These are phyloP conservation scores for Wallemia hederae DNA, from an alignment of 1,284 basidiomycete genomes.

Conservation along the genomic window DNA sequence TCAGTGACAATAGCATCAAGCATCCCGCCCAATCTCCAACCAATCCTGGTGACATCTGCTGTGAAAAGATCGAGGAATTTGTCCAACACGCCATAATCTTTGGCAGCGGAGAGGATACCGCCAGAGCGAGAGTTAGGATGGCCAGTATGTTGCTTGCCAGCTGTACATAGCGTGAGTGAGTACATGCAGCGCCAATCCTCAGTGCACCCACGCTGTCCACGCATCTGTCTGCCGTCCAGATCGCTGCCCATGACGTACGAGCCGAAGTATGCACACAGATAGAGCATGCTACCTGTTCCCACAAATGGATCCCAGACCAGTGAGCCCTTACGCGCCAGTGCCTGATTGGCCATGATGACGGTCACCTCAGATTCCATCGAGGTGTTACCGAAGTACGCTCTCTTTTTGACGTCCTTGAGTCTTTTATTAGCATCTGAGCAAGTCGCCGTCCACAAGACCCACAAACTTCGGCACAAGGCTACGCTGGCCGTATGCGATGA, in stretches of 20 bases:
- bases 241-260: constrained; percentile 70
- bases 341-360: constrained; percentile 82
- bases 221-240: constrained; percentile 88
- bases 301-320: constrained; percentile 87
- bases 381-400: constrained; percentile 78
- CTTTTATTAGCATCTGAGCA: too few relatives aligned
- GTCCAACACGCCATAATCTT: constrained; percentile 49
- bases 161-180: neutral
- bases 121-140: constrained; percentile 14
- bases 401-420: constrained; percentile 42
- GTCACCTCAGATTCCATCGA: constrained; percentile 94
- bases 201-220: constrained; percentile 38
- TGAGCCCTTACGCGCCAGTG: constrained; percentile 52
- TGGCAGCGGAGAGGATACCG: constrained; percentile 49
- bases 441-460: too few relatives aligned
- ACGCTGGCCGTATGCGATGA: constrained; percentile 27
- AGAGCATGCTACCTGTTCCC: constrained; percentile 87
- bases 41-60: constrained; percentile 15
- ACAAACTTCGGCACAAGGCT: constrained; percentile 33
- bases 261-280: constrained; percentile 60
- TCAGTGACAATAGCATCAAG: constrained; percentile 90
- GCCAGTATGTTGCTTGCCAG: constrained; percentile 17
- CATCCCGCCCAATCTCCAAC: constrained; percentile 58
- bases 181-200: constrained; percentile 2
- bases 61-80: constrained; percentile 25